Base-by-base conservation (phyloP, 805 yeast genomes). In the Wickerhamomyces rabaulensis region DNA sequence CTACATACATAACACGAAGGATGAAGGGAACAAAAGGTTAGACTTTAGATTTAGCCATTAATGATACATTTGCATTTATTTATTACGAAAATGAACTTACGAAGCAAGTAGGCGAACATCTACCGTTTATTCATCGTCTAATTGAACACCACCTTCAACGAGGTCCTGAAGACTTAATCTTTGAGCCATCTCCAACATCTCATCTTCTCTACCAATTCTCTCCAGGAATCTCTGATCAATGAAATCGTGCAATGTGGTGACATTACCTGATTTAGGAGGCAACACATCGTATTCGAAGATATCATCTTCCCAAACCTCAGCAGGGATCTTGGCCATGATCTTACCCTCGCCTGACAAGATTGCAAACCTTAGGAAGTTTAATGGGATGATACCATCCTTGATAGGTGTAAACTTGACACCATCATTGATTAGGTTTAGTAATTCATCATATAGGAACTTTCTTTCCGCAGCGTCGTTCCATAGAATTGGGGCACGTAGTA, bases 271-370 rank as follows among this genome's bases (percentile, higher is more conserved):
- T 17, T 55, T 56, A 1, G 95, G 94, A 2, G 95, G 91, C 20
- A 86, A 61, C 2, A 84, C 75, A 62, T 86, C 95, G 58, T 76
- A 86, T 53, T 86, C 95, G 57, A 69, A 79, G 15, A 81, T 72
- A 46, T 83, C 84, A 45, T 81, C 72, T 2, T 75, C 73, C 86
- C 89, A 86, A 21, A 84, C 71, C 2, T 64, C 54, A 22, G 71
- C 57, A 1, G 95, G 95, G 21, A 85, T 70, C 52, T 78, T 76
- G 1, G 87, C 87, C 85, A 86, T 80, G 1, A 83, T 74, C 38
- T 79, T 74, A 21, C 79, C 79, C 61, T 85, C 94, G 16, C 85
- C 87, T 0, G 90, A 82, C 38, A 86, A 63, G 27, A 86, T 73
- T 2, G 81, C 83, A 63, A 84, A 84, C 47, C 95, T 71, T 12